Evolutionary conservation across 306 rosid species (phyloP), one percentile per base, ranked within the genome.

Genomic region (Herpetospermum pedunculosum): DNA sequence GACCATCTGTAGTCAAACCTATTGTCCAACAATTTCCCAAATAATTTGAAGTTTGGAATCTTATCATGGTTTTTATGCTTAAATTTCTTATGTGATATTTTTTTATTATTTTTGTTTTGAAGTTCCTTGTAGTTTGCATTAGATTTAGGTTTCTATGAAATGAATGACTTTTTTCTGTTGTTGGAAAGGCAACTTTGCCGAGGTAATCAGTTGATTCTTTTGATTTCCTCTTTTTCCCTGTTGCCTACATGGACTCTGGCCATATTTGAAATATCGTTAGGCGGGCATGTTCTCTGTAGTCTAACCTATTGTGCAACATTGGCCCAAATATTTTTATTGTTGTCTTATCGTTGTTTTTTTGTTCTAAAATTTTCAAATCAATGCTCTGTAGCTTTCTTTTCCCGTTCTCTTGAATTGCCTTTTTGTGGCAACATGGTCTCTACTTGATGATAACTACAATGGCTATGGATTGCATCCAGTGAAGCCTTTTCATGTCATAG

Each of bases 191-290:
- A 85, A 85, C 92, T 84, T 90, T 90, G 89, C 92, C 79, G 84
- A 84, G 86, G 89, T 55, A 38, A 73, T 72, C n/a, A 7, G 7
- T 28, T 16, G 69, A n/a, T 15, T n/a, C 25, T 53, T 15, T 83
- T 77, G 87, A 73, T 86, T 76, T 50, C 87, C 88, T 79, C 88
- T 77, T 86, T 86, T 88, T 84, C 89, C 96, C 86, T 86, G 91
- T 88, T 90, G 87, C 89, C 87, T 55, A 86, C 4, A 88, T 35
- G 49, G 18, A 19, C 0, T 59, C 28, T 54, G 77, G 77, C 77
- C 67, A 38, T 12, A 38, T 26, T 6, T 37, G 35, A 73, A 30
- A 8, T n/a, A 14, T 2, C 12, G 4, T 47, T 41, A 2, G 60
- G 73, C 47, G 25, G 73, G 55, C 47, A 2, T 57, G 43, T 15